Evolutionary conservation across 1,284 basidiomycete genomes (phyloP).

Genomic region (Tremellales sp.): DNA sequence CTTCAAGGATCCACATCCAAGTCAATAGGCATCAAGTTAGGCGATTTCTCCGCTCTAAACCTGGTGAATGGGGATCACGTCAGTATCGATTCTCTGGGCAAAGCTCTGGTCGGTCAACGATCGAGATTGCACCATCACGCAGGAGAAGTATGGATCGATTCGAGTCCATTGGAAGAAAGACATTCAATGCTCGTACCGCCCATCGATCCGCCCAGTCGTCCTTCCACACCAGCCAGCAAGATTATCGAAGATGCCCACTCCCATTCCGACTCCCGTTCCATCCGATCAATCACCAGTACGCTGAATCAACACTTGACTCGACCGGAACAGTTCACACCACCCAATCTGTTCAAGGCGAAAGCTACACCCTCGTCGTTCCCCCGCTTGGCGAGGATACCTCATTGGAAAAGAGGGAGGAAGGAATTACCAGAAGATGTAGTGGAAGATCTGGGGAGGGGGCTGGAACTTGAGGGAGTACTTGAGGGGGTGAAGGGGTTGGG

Average conservation of each 20-base stretch:
- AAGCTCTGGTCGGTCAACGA: not conserved
- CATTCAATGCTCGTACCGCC: not conserved
- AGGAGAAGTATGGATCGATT: not conserved
- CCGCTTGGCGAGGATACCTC: slow-evolving; percentile 17
- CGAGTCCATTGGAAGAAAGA: not conserved
- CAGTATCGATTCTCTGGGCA: slow-evolving; percentile 1
- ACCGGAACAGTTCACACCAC: not conserved
- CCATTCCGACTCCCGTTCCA: slow-evolving; percentile 6
- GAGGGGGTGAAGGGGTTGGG: not conserved
- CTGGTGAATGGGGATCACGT: slow-evolving; percentile 10
- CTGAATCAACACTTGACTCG: not conserved
- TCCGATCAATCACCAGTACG: no score
- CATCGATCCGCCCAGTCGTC: slow-evolving; percentile 1
- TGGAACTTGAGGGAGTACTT: not conserved
- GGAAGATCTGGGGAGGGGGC: slow-evolving; percentile 17
- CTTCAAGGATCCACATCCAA: slow-evolving; percentile 27
- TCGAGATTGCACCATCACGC: not conserved
- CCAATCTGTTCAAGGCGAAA: not conserved
- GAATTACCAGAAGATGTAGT: slow-evolving; percentile 35
- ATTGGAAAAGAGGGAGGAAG: slow-evolving; percentile 31
- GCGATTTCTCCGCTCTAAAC: slow-evolving; percentile 36
- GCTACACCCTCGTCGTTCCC: slow-evolving; percentile 19
- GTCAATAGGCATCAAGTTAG: slow-evolving; percentile 28
- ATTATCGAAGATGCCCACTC: slow-evolving; percentile 8
- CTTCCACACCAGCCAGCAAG: slow-evolving; percentile 1